Evolutionary conservation across 345 rosid genomes (phyloP), one percentile per base, ranked within the genome.

Genomic region (Turritis glabra): DNA sequence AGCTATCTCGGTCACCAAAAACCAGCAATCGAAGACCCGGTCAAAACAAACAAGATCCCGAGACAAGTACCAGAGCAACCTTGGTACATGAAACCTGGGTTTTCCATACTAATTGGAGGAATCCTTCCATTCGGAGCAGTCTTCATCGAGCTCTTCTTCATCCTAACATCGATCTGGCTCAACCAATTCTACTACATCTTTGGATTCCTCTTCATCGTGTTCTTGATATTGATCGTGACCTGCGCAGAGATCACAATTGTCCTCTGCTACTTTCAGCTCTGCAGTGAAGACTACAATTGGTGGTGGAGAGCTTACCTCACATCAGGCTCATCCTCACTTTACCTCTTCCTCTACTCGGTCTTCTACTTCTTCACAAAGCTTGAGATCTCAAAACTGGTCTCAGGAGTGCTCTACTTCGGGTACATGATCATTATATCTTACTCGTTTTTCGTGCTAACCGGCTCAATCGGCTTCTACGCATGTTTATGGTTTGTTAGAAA

Each of bases 161-260:
- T 90, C 77, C 72, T 90, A 77, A 89, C 98, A 9, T 93, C 98
- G 8, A 90, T 93, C 65, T 93, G 97, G 97, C 84, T 93, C 82
- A 93, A 93, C 84, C 98, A 93, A 67, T 93, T 90, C 93, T 93
- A 93, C 79, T 93, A 88, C 90, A 93, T 90, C 83, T 93, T 93
- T 8, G 96, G 98, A 43, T 93, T 93, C 93, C 97, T 93, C 66
- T 93, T 93, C 86, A 89, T 93, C 12, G 98, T 93, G 67, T 90
- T 93, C 50, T 63, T 90, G 58, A 91, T 93, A 66, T 83, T 93
- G 38, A 54, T 93, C 22, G 84, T 93, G 75, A 93, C 98, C 25
- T 93, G 98, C 14, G 97, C 96, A 0, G 97, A 93, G 89, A 91
- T 91, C 73, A 85, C 98, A 13, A 77, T 91, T 13, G 97, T 93